Evolutionary conservation across 1,284 basidiomycete genomes (phyloP), one percentile per base, ranked within the genome.

Genomic region (Thecaphora thlaspeos): DNA sequence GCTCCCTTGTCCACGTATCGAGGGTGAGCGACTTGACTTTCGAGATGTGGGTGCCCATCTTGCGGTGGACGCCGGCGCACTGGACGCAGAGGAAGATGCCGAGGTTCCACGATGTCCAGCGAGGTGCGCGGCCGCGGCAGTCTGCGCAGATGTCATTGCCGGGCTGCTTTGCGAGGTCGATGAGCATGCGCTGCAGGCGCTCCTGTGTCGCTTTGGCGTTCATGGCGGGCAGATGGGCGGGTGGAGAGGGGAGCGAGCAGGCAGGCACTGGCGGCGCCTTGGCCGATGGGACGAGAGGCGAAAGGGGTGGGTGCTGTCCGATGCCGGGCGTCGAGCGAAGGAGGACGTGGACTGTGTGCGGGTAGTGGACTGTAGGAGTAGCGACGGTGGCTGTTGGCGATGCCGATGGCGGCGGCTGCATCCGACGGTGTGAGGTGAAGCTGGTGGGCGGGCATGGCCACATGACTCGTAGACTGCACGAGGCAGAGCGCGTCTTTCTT

Each of bases 91-190:
- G 52, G 83, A 71, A 73, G 44, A 77, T 73, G 14, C 75, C 58
- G 37, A 91, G 79, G 68, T 86, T 91, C 72, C 88, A 81, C 3
- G 87, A 88, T 2, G 88, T 86, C 90, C 90, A 91, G 80, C 90
- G 81, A 4, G 89, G 89, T 65, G 66, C 83, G 56, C 84, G 82
- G 26, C 85, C 80, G 77, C 87, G 88, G 79, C 90, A 92, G 79
- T 92, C 90, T 10, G 90, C 90, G 76, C 90, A 92, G 21, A 84
- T 70, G 84, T 89, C 87, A 73, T 91, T 91, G 63, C 90, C 89
- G 41, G 88, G 87, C 63, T 83, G 81, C 21, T 79, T 76, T 4
- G 82, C 83, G 15, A 91, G 82, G 50, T 90, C 89, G 7, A 85
- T 71, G 28, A 91, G 79, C 12, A 80, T 79, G 34, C 84, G 84